Evolutionary conservation across 345 rosid species (phyloP).

Genomic region (Populus nigra): DNA sequence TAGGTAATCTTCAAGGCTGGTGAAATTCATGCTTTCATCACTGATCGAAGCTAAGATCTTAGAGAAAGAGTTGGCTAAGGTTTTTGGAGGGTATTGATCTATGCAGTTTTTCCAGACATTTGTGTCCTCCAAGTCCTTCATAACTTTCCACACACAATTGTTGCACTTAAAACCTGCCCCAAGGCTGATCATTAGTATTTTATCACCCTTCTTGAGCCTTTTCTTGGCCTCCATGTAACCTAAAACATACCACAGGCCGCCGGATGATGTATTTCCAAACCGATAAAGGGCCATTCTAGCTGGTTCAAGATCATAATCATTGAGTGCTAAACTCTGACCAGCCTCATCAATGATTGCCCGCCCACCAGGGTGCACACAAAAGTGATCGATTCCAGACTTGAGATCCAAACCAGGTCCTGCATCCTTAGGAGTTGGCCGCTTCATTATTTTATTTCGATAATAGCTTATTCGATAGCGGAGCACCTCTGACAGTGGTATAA

Average conservation of each 20-base stretch:
- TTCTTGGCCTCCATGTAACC: conserved; percentile 40
- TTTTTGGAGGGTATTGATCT: conserved; percentile 33
- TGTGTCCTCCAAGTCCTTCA: conserved; percentile 8
- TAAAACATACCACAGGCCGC: conserved; percentile 32
- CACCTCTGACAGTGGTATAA: conserved; percentile 43
- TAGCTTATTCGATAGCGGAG: neutral
- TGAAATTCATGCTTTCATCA: conserved; percentile 6
- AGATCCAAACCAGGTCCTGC: conserved; percentile 36
- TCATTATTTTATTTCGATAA: neutral
- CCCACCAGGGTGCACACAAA: conserved; percentile 33
- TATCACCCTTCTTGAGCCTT: conserved; percentile 29
- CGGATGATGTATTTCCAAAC: conserved; percentile 31
- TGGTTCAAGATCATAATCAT: conserved; percentile 25
- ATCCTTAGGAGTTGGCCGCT: conserved; percentile 36
- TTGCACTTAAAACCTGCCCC: conserved; percentile 39
- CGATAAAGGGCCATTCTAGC: conserved; percentile 38
- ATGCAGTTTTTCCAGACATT: conserved; percentile 62
- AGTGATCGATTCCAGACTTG: conserved; percentile 26
- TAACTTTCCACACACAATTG: conserved; percentile 31
- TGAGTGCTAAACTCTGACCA: conserved; percentile 18
- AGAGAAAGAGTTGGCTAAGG: conserved; percentile 32
- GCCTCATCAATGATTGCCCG: conserved; percentile 29
- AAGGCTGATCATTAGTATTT: conserved; percentile 26
- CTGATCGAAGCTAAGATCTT: conserved; percentile 37
- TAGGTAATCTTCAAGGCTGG: neutral